A percentile compares a stretch with the other conserved stretches of the same genome.
phyloP scores from a whole-genome alignment of 345 rosid species.

The Salix brachista region DNA sequence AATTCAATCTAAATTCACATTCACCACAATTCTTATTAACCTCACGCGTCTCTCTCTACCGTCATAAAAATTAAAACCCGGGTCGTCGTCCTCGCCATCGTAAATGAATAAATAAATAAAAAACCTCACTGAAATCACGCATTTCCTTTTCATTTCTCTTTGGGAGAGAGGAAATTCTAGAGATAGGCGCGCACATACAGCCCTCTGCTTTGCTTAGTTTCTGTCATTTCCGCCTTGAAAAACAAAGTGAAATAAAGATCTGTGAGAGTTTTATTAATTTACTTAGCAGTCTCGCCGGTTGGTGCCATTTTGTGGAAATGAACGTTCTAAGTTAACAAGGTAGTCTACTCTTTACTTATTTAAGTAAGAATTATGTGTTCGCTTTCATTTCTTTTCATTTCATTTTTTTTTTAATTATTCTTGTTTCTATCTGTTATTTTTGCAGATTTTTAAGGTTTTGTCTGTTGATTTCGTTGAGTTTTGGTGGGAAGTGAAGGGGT shows the following conservation, averaged over 20 bases:
- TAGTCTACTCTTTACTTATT: conserved; percentile 10
- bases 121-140: conserved; percentile 3
- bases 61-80: conserved; percentile 52
- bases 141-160: not conserved
- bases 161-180: not conserved
- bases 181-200: not conserved
- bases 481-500: conserved; percentile 17
- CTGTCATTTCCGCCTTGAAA: conserved; percentile 26
- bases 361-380: conserved; percentile 16
- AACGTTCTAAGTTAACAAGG: conserved; percentile 7
- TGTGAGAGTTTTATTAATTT: not conserved
- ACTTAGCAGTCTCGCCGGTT: not conserved
- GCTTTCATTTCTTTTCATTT: not conserved
- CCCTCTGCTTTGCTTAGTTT: not conserved
- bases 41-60: conserved; percentile 39
- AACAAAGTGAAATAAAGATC: not conserved
- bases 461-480: conserved; percentile 14
- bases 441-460: not conserved
- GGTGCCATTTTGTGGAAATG: conserved; percentile 2
- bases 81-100: conserved; percentile 37
- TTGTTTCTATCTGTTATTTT: not conserved
- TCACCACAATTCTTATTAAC: conserved; percentile 15
- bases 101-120: not conserved
- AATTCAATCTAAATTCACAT: conserved; percentile 47
- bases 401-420: not conserved